Evolutionary conservation across 139 green algal species (phyloP), one percentile per base, ranked within the genome.

Genomic region (Picochlorum sp.): DNA sequence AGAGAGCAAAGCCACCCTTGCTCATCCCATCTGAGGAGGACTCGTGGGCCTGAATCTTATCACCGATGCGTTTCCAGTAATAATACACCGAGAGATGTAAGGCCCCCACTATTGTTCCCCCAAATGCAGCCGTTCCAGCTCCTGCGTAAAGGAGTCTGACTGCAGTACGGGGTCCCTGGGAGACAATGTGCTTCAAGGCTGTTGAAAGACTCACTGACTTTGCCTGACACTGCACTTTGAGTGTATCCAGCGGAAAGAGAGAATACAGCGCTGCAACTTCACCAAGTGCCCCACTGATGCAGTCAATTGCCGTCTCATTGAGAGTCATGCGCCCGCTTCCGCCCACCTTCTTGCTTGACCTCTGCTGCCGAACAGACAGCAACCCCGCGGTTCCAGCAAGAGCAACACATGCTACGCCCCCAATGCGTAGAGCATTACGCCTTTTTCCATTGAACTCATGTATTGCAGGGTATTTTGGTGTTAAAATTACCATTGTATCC

Each of bases 161-260:
- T 16, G 55, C 47, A 30, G 24, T 23, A 16, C 34, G 30, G 14
- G 49, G 32, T 15, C 67, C 65, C 44, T 49, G 15, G 2, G 45
- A 28, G 6, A 57, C 21, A 63, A 88, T 20, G 23, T 71, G 44
- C 6, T 45, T 16, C 13, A 88, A 13, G 7, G 81, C 83, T 5
- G 62, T 45, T 7, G 21, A 32, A 5, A 69, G 51, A 24, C 26
- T 61, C 10, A 72, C 5, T 55, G 74, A 58, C 11, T 78, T 71
- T 0, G 76, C 74, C 66, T 89, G 83, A 61, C 80, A 88, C 32
- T 70, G 68, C 2, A 86, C 81, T 77, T 88, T 90, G 34, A 90
- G 66, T 1, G 79, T 87, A 41, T 90, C 83, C 2, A 90, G 59
- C 0, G 83, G 83, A 34, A 87, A 90, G 2, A 90, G 66, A 4